Evolutionary conservation across 179 eudicot genomes (phyloP).

Genomic region (Patellifolia procumbens): DNA sequence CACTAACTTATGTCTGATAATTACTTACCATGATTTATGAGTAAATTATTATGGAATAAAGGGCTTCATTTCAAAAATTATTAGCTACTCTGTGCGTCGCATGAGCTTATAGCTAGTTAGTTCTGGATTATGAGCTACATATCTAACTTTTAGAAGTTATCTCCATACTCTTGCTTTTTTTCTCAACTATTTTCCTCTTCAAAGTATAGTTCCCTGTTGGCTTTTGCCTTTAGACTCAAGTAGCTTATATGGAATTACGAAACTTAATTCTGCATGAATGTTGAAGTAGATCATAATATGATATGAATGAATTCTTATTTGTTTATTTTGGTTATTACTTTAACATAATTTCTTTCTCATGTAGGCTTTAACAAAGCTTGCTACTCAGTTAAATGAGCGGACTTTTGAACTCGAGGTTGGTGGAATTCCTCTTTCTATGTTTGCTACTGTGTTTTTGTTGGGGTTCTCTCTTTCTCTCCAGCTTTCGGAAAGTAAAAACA

Average conservation of each 20-base stretch:
- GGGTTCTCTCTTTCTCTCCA: background rate
- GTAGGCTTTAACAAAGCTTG: conserved; percentile 29
- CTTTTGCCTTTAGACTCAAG: background rate
- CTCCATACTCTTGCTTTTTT: background rate
- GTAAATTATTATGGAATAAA: no score
- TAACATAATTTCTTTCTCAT: conserved; percentile 2
- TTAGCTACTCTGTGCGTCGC: no score
- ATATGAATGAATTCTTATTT: background rate
- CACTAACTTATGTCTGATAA: no score
- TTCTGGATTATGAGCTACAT: background rate
- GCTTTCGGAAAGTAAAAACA: background rate
- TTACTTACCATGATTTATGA: no score
- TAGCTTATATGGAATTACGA: background rate
- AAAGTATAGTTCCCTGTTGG: background rate
- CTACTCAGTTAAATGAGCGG: conserved; percentile 20
- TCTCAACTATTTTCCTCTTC: background rate
- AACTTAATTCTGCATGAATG: background rate
- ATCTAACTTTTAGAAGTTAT: background rate
- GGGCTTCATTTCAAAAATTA: no score
- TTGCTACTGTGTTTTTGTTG: background rate
- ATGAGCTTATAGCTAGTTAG: no score
- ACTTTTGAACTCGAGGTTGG: conserved; percentile 30
- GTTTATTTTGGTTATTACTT: background rate
- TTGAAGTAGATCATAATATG: background rate
- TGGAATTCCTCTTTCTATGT: background rate